Evolutionary conservation across 1,284 basidiomycete genomes (phyloP).

Genomic region (Pseudozyma flocculosa): DNA sequence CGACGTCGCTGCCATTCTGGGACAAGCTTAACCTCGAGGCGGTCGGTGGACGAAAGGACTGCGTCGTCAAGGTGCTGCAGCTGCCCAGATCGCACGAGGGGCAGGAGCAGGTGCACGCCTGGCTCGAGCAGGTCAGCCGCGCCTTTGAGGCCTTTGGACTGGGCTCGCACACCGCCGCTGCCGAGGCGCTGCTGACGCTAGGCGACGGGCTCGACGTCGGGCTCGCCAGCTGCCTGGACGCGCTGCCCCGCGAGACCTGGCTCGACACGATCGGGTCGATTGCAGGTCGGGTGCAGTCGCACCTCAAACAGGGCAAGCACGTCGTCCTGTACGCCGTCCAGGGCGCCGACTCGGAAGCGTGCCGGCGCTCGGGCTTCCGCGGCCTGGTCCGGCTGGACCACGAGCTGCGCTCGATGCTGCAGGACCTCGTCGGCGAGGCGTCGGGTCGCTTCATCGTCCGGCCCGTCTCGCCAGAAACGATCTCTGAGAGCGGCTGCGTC

Average conservation of each 20-base stretch:
- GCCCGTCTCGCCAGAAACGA: conserved; percentile 19
- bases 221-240: conserved; percentile 27
- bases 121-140: conserved; percentile 27
- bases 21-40: conserved; percentile 47
- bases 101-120: conserved; percentile 31
- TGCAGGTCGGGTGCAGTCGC: conserved; percentile 15
- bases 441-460: conserved; percentile 32
- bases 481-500: conserved; percentile 27
- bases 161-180: conserved; percentile 22
- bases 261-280: conserved; percentile 32
- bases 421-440: conserved; percentile 23
- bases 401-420: conserved; percentile 23
- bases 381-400: conserved; percentile 26
- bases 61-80: conserved; percentile 38
- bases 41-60: conserved; percentile 38
- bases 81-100: conserved; percentile 22
- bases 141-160: conserved; percentile 34
- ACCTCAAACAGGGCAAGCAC: conserved; percentile 29
- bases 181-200: conserved; percentile 18
- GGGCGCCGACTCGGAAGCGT: conserved; percentile 8
- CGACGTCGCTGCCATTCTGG: conserved; percentile 45
- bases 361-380: conserved; percentile 9
- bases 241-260: conserved; percentile 24
- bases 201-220: conserved; percentile 18
- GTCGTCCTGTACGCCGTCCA: conserved; percentile 39